Base-by-base conservation (phyloP, 192 early-diverging fungal species). In the Thoreauomyces humboldtii region DNA sequence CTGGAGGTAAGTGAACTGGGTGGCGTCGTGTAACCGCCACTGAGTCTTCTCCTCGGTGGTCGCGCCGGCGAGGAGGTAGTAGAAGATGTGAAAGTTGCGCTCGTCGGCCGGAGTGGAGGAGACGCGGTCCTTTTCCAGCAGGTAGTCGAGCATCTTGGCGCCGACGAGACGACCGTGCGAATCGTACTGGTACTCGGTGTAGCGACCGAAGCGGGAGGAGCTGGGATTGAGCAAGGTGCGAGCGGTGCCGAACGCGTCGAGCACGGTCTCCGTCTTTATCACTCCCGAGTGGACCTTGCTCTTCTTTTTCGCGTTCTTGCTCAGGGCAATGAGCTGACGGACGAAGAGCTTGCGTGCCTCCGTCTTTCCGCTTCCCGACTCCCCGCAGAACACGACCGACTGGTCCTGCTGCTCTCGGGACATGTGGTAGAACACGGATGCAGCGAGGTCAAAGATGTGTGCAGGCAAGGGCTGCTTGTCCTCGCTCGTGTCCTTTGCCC, bases 81-180 rank as follows among this genome's bases (percentile, higher is more conserved):
- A 95, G 70, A 99, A 94, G 31, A 95, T 88, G 73, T 98, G 92
- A 78, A 94, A 99, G 73, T 92, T 94, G 44, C 91, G 84, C 69
- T 94, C 93, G 19, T 78, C 63, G 6, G 66, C 63, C 6, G 73
- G 66, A 12, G 73, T 76, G 27, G 72, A 72, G 52, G 64, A 85
- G 19, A 98, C 86, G 6, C 94, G 85, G 36, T 73, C 76, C 74
- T 93, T 92, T 59, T 98, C 93, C 32, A 98, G 75, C 59, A 95
- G 81, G 71, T 95, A 97, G 74, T 86, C 80, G 7, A 92, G 68
- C 15, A 85, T 63, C 72, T 96, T 94, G 37, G 85, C 71, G 35
- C 94, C 96, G 14, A 90, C 71, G 59, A 98, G 80, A 24, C 87
- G 84, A 31, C 94, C 93, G 25, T 86, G 73, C 31, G 87, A 87